A percentile compares a stretch with the other conserved stretches of the same genome.
Conservation (phyloP, 1,139 yeast species). For the Pichia kudriavzevii region DNA sequence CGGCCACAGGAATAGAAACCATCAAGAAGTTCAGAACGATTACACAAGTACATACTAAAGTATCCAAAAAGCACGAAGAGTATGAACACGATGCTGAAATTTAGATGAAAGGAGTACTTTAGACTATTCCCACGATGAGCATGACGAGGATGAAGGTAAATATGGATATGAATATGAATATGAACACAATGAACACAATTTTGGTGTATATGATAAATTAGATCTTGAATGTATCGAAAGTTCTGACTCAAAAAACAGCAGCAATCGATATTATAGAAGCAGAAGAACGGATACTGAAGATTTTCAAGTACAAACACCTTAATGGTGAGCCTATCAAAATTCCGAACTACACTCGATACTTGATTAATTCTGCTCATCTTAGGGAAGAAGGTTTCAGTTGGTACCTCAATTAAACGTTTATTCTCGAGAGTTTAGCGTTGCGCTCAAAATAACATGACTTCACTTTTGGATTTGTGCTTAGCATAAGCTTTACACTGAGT, state of each 20-base stretch:
- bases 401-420: no score
- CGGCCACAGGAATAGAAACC: background rate
- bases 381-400: no score
- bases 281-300: no score
- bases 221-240: background rate
- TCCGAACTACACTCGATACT: no score
- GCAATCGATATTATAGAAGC: no score
- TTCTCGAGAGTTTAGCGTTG: no score
- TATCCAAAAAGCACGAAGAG: background rate
- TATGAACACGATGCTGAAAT: background rate
- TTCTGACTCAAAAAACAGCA: background rate
- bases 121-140: background rate
- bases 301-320: no score
- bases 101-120: background rate
- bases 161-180: background rate
- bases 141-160: background rate
- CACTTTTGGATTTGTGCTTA: no score
- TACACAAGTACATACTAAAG: background rate
- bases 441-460: no score
- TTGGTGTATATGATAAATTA: background rate
- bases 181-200: background rate
- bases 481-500: no score
- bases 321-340: no score
- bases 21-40: background rate
- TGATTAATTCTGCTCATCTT: no score